Percentiles rank a stretch among this genome's conserved stretches.
phyloP scores from a whole-genome alignment of 2,329 filamentous ascomycete genomes.

The Ascochyta rabiei region DNA sequence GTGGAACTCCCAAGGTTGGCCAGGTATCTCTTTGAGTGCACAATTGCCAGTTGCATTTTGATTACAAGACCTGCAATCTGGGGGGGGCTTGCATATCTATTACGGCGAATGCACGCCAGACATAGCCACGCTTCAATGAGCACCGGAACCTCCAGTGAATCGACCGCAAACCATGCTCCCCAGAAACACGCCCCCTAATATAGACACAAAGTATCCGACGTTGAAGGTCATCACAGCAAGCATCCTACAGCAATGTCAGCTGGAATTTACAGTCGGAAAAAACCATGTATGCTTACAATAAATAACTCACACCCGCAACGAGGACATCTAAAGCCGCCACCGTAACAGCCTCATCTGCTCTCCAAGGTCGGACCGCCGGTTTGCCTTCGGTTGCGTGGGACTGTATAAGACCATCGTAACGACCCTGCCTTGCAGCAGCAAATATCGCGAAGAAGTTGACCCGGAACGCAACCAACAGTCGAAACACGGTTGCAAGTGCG shows the following conservation, averaged over 20 bases:
- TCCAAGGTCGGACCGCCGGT: constrained; percentile 69
- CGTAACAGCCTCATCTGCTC: constrained; percentile 76
- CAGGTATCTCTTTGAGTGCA: too few species aligned
- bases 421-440: constrained; percentile 59
- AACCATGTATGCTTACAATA: constrained; percentile 69
- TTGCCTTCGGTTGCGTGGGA: constrained; percentile 35
- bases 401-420: constrained; percentile 78
- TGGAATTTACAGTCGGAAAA: neutral
- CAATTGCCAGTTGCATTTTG: too few species aligned
- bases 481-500: constrained; percentile 70
- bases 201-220: constrained; percentile 78
- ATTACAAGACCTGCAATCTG: too few species aligned
- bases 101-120: too few species aligned
- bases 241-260: constrained; percentile 65
- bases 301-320: constrained; percentile 76
- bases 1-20: neutral
- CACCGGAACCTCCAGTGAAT: constrained; percentile 49
- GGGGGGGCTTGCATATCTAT: too few species aligned
- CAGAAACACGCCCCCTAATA: constrained; percentile 76
- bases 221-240: constrained; percentile 89
- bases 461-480: constrained; percentile 72
- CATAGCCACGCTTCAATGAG: neutral
- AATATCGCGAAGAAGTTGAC: constrained; percentile 56
- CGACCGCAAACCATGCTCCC: constrained; percentile 80
- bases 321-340: constrained; percentile 71